Conservation (phyloP, 1,284 basidiomycete genomes). For the Ustilago lituana region DNA sequence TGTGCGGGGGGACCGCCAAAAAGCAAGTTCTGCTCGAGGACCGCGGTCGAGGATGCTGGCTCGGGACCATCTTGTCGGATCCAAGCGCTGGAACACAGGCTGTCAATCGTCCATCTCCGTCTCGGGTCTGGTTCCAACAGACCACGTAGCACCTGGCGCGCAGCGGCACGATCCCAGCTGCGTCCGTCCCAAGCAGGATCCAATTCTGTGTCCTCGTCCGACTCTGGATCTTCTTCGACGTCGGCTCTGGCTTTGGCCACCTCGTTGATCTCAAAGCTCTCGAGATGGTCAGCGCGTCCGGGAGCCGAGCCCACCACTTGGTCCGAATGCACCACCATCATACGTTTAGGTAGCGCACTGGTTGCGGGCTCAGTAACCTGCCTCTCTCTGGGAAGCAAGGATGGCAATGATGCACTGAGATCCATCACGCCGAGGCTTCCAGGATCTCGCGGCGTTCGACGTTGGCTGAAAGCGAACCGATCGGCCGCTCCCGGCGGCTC, state of each 20-base stretch:
- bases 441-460: conserved; percentile 10
- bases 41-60: not conserved
- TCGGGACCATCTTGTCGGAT: conserved; percentile 23
- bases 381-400: conserved; percentile 30
- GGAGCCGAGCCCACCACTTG: conserved; percentile 50
- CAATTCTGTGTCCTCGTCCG: conserved; percentile 44
- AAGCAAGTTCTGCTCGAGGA: not conserved
- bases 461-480: conserved; percentile 34
- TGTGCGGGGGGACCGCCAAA: not conserved
- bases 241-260: conserved; percentile 47
- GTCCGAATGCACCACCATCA: conserved; percentile 31
- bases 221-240: conserved; percentile 53
- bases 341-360: conserved; percentile 2
- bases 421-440: conserved; percentile 23
- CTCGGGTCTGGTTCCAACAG: conserved; percentile 55
- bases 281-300: conserved; percentile 33
- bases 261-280: conserved; percentile 47
- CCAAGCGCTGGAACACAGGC: conserved; percentile 38
- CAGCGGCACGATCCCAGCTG: conserved; percentile 52
- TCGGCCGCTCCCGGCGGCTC: conserved; percentile 14
- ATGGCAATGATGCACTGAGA: conserved; percentile 50
- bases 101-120: conserved; percentile 57
- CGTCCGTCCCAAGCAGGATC: conserved; percentile 54
- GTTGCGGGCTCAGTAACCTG: conserved; percentile 20
- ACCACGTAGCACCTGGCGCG: conserved; percentile 50